These are phyloP conservation scores for Solanum habrochaites DNA, from an alignment of 257 asterid species.

Conservation along the genomic window DNA sequence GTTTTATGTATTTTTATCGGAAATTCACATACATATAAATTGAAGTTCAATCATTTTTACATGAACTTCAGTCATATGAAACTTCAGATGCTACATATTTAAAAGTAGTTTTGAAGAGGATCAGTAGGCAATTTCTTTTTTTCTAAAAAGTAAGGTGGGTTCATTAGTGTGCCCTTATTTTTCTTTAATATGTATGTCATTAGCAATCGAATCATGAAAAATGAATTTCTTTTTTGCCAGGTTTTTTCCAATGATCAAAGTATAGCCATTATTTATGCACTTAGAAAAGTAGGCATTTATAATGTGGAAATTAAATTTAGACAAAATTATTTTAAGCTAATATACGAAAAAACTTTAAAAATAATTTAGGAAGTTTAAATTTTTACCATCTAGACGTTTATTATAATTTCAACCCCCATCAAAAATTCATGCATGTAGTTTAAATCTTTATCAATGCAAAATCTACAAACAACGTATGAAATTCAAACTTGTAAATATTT, in stretches of 20 bases:
- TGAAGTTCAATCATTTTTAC: background rate
- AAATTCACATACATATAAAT: background rate
- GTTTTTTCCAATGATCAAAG: background rate
- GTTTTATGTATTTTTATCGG: fast-evolving
- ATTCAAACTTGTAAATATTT: background rate
- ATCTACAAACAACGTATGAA: no score
- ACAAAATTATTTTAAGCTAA: background rate
- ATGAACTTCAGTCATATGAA: background rate
- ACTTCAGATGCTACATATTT: background rate
- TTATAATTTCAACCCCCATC: background rate
- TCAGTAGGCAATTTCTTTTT: background rate
- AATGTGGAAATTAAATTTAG: background rate
- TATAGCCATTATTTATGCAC: background rate
- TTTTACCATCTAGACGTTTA: background rate
- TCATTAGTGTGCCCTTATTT: background rate
- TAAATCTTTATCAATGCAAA: background rate
- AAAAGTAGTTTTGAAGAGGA: background rate
- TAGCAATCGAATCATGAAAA: background rate
- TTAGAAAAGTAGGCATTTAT: background rate
- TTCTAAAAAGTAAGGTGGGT: background rate
- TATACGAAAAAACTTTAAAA: background rate
- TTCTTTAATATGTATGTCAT: background rate
- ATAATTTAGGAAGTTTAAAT: background rate
- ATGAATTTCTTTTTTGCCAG: no score
- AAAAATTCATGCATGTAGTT: background rate